phyloP scores from a whole-genome alignment of 257 asterid species.

The Nyctanthes arbortristis region DNA sequence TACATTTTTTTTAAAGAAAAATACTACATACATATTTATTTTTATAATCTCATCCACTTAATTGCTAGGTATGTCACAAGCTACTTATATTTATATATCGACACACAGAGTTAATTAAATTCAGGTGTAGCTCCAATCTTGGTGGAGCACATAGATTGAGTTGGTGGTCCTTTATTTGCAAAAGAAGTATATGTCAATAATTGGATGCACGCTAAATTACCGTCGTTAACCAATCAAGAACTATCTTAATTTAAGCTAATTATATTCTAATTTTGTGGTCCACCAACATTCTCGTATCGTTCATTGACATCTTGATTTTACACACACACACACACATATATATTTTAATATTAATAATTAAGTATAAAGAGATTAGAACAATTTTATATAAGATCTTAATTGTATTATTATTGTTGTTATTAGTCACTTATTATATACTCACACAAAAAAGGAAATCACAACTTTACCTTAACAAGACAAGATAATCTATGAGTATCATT shows the following conservation, averaged over 20 bases:
- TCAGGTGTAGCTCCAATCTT: constrained; percentile 42
- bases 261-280: constrained; percentile 36
- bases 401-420: too few relatives aligned
- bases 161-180: constrained; percentile 26
- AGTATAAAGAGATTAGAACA: too few relatives aligned
- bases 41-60: not conserved
- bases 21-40: too few relatives aligned
- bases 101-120: not conserved
- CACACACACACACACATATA: too few relatives aligned
- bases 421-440: too few relatives aligned
- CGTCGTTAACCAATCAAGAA: not conserved
- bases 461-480: too few relatives aligned
- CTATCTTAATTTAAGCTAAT: not conserved
- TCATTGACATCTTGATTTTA: not conserved
- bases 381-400: too few relatives aligned
- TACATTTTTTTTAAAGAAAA: too few relatives aligned
- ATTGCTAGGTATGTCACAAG: not conserved
- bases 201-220: not conserved
- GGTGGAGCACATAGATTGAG: constrained; percentile 35
- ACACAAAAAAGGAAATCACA: too few relatives aligned
- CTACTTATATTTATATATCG: too few relatives aligned
- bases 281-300: constrained; percentile 30
- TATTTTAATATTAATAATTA: too few relatives aligned
- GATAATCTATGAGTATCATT: too few relatives aligned
- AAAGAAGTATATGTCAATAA: constrained; percentile 20